phyloP scores from a whole-genome alignment of 2,329 filamentous ascomycete species.

The Colletotrichum endophyticum region DNA sequence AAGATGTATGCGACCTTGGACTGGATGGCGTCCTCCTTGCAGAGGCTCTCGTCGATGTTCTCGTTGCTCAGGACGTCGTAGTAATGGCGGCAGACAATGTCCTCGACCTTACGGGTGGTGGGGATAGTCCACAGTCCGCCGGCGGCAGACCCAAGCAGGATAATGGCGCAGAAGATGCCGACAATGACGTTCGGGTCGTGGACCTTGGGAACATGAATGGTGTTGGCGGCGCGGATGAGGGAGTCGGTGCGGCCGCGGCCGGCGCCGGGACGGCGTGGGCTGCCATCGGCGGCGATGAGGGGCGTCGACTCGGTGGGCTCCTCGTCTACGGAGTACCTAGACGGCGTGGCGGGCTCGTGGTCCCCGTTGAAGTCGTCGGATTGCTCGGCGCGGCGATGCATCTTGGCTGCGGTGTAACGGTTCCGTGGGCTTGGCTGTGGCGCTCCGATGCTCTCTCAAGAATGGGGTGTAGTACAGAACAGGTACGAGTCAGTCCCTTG shows the following conservation, averaged over 20 bases:
- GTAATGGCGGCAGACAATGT: constrained; percentile 41
- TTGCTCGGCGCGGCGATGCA: background rate
- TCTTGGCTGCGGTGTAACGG: background rate
- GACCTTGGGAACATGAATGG: constrained; percentile 24
- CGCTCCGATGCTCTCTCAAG: background rate
- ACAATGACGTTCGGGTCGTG: constrained; percentile 30
- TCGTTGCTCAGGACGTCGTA: constrained; percentile 31
- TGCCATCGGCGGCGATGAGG: background rate
- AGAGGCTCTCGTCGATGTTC: constrained; percentile 39
- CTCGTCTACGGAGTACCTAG: background rate
- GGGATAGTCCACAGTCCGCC: constrained; percentile 36
- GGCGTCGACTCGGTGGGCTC: constrained; percentile 10
- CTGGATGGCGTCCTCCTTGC: constrained; percentile 41
- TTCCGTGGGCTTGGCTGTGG: background rate
- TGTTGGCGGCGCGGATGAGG: background rate
- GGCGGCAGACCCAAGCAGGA: constrained; percentile 32
- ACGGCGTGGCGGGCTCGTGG: background rate
- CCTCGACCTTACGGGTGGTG: constrained; percentile 38
- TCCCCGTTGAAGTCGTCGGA: background rate
- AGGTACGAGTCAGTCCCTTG: background rate
- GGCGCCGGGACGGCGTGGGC: background rate
- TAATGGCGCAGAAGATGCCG: constrained; percentile 31
- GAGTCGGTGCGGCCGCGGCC: background rate
- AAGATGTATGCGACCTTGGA: constrained; percentile 37
- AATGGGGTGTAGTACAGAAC: background rate